Evolutionary conservation across 108 stramenopile species (phyloP).

Genomic region (Chaetoceros muelleri): DNA sequence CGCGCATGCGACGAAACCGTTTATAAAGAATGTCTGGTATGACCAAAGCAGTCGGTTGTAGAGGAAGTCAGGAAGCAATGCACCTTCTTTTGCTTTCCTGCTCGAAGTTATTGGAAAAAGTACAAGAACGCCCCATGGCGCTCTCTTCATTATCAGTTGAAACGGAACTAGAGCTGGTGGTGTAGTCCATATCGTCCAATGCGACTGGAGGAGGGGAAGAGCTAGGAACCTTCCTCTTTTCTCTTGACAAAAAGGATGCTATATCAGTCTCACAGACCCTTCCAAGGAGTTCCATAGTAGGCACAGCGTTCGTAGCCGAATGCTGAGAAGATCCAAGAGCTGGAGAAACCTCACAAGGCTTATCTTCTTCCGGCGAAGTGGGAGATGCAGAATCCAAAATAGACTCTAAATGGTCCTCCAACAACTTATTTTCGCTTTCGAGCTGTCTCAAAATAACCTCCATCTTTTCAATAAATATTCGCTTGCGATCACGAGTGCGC

Average conservation of each 20-base stretch:
- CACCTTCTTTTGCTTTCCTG: background rate
- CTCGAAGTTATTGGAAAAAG: background rate
- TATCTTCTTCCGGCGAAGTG: background rate
- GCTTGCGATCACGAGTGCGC: slow-evolving; percentile 74
- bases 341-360: background rate
- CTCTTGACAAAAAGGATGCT: background rate
- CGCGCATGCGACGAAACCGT: too few relatives aligned
- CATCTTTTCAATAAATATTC: slow-evolving; percentile 79
- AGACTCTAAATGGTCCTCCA: slow-evolving; percentile 31
- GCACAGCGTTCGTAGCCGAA: background rate
- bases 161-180: background rate
- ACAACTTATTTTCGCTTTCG: slow-evolving; percentile 55
- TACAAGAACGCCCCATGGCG: too few relatives aligned
- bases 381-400: background rate
- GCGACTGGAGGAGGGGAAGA: too few relatives aligned
- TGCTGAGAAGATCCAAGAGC: background rate
- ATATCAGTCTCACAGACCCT: background rate
- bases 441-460: slow-evolving; percentile 62
- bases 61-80: background rate
- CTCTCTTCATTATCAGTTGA: too few relatives aligned
- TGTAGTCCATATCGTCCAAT: background rate
- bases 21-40: too few relatives aligned
- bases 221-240: too few relatives aligned
- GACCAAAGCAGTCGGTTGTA: too few relatives aligned
- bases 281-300: background rate